phyloP scores from a whole-genome alignment of 2,329 filamentous ascomycete genomes.

The Trichophyton schoenleinii region DNA sequence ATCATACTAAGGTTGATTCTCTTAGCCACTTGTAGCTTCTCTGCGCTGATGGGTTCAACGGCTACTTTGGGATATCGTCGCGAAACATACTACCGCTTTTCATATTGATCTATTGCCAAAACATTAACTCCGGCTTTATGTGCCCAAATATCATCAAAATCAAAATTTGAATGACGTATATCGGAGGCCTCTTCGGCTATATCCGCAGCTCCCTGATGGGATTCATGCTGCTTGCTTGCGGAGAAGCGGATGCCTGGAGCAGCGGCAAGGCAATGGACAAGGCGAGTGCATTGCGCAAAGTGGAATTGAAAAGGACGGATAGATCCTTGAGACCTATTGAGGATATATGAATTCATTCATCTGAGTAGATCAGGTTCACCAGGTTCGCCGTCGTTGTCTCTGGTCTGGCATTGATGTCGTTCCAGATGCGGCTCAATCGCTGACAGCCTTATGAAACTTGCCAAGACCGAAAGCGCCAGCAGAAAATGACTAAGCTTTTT shows the following conservation, averaged over 20 bases:
- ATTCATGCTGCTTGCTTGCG: slow-evolving; percentile 4
- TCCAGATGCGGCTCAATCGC: background rate
- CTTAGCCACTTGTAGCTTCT: background rate
- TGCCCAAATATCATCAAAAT: slow-evolving; percentile 33
- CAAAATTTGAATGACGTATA: slow-evolving; percentile 14
- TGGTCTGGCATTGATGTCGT: no score
- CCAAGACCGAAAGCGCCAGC: no score
- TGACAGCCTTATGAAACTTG: background rate
- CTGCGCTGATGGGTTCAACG: background rate
- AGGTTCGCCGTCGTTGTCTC: background rate
- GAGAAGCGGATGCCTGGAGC: slow-evolving; percentile 58
- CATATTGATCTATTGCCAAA: slow-evolving; percentile 68
- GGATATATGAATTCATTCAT: slow-evolving; percentile 67
- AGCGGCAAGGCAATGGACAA: slow-evolving; percentile 57
- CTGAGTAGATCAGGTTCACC: slow-evolving; percentile 8
- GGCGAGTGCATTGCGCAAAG: slow-evolving; percentile 50
- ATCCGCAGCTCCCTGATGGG: slow-evolving; percentile 4
- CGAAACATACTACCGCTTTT: slow-evolving; percentile 53
- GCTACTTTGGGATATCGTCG: background rate
- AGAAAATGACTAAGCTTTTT: no score
- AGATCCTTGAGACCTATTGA: slow-evolving; percentile 62
- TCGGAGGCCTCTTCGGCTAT: background rate
- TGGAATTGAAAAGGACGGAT: slow-evolving; percentile 52
- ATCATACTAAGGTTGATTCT: slow-evolving; percentile 45
- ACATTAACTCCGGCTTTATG: slow-evolving; percentile 70